Evolutionary conservation across 176 grass and related monocot species (phyloP).

Genomic region (Microstegium vimineum): DNA sequence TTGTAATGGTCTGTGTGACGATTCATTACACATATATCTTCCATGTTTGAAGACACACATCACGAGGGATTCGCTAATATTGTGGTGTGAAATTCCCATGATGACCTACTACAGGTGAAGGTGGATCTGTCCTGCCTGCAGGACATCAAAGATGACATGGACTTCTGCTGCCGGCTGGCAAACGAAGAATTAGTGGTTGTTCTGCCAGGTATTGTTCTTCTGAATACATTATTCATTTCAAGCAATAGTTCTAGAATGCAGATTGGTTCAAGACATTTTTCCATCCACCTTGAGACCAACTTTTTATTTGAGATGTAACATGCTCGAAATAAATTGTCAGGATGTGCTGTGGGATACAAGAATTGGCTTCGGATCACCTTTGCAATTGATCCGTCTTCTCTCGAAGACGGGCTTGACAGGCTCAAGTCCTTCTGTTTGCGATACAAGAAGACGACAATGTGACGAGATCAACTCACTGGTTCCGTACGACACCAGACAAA

Average conservation of each 20-base stretch:
- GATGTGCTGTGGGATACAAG: slow-evolving; percentile 57
- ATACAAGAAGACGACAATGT: slow-evolving; percentile 32
- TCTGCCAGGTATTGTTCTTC: slow-evolving; percentile 42
- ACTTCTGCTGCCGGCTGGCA: slow-evolving; percentile 70
- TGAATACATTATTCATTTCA: not conserved
- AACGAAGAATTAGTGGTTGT: slow-evolving; percentile 64
- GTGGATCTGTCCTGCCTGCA: slow-evolving; percentile 46
- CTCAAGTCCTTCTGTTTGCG: slow-evolving; percentile 51
- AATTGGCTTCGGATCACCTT: slow-evolving; percentile 73
- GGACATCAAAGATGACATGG: slow-evolving; percentile 69
- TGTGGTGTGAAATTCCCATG: not conserved
- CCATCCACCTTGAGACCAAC: not conserved
- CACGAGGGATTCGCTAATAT: not conserved
- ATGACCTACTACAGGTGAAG: slow-evolving; percentile 42
- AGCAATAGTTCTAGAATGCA: not conserved
- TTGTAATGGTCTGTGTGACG: slow-evolving; percentile 66
- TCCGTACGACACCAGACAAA: not conserved
- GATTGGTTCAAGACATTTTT: not conserved
- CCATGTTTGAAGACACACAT: not conserved
- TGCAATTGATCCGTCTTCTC: slow-evolving; percentile 44
- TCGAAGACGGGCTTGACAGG: slow-evolving; percentile 59
- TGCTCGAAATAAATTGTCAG: not conserved
- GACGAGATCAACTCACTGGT: not conserved
- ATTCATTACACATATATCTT: not conserved
- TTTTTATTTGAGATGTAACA: slow-evolving; percentile 4